Evolutionary conservation across 1,284 basidiomycete species (phyloP).

Genomic region (Thecaphora frezii): DNA sequence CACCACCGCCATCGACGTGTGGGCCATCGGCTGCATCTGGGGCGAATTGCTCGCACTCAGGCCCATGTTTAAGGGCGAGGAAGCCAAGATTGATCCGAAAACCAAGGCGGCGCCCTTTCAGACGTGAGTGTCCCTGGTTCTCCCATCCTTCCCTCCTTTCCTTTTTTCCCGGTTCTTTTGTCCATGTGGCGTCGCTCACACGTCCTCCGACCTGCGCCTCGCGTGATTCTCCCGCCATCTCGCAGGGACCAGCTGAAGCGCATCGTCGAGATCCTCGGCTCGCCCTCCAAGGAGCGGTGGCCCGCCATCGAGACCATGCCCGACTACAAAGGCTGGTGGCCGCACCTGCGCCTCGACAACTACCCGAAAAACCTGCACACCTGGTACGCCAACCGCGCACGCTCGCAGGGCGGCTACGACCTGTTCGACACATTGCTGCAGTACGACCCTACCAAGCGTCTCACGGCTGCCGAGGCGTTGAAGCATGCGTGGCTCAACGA

Average conservation of each 20-base stretch:
- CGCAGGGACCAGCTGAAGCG: slow-evolving; percentile 89
- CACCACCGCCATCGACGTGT: slow-evolving; percentile 94
- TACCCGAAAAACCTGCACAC: slow-evolving; percentile 70
- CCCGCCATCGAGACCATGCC: slow-evolving; percentile 79
- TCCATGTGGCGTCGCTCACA: neutral
- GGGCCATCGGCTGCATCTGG: slow-evolving; percentile 96
- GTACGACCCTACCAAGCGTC: slow-evolving; percentile 84
- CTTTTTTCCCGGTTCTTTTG: too few relatives aligned
- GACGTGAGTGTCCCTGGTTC: slow-evolving; percentile 18
- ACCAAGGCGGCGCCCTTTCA: slow-evolving; percentile 55
- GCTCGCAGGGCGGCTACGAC: slow-evolving; percentile 49
- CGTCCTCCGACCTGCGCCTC: too few relatives aligned
- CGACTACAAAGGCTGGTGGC: slow-evolving; percentile 71
- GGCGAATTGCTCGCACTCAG: slow-evolving; percentile 88
- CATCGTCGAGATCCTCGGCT: slow-evolving; percentile 92
- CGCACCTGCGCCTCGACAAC: slow-evolving; percentile 29
- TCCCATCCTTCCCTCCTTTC: too few relatives aligned
- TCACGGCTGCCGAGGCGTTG: slow-evolving; percentile 80
- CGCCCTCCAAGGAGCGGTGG: slow-evolving; percentile 83
- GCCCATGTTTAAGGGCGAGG: slow-evolving; percentile 99
- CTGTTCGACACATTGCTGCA: slow-evolving; percentile 57
- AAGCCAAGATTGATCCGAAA: slow-evolving; percentile 80
- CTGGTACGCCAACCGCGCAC: slow-evolving; percentile 75
- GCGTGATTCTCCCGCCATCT: too few relatives aligned
- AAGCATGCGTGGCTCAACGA: slow-evolving; percentile 68